phyloP scores from a whole-genome alignment of 352 stramenopile genomes.

The Globisporangium heterothallicum region DNA sequence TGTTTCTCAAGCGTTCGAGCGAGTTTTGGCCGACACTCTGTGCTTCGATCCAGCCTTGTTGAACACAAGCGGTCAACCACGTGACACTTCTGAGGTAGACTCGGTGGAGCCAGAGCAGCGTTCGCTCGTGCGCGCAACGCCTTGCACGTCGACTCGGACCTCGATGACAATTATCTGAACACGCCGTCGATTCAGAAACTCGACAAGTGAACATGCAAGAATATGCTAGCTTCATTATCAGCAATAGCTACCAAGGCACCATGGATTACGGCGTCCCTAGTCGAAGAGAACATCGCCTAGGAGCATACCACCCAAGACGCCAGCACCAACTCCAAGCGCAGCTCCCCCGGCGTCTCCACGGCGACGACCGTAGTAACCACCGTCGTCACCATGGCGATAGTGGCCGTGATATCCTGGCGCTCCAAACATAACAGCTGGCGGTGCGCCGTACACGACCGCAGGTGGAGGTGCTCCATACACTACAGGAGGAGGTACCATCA shows the following conservation, averaged over 20 bases:
- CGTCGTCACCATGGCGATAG: constrained; percentile 28
- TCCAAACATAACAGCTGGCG: constrained; percentile 13
- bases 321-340: constrained; percentile 66
- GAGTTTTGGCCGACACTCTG: too few relatives aligned
- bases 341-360: constrained; percentile 28
- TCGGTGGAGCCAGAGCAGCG: too few relatives aligned
- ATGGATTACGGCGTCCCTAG: constrained; percentile 1
- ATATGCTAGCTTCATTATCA: too few relatives aligned
- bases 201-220: too few relatives aligned
- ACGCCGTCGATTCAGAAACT: too few relatives aligned
- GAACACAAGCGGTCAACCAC: too few relatives aligned
- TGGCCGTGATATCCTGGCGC: constrained; percentile 3
- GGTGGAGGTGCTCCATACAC: constrained; percentile 29
- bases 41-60: too few relatives aligned
- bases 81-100: too few relatives aligned
- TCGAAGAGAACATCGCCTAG: constrained; percentile 71
- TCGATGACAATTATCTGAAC: too few relatives aligned
- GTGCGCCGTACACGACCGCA: constrained; percentile 17
- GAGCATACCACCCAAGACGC: constrained; percentile 68
- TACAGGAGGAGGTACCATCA: constrained; percentile 2
- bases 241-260: neutral
- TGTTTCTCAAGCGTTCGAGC: too few relatives aligned
- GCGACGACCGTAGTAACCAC: constrained; percentile 16
- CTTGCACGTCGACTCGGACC: too few relatives aligned
- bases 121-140: too few relatives aligned